phyloP scores from a whole-genome alignment of 2,329 filamentous ascomycete species.

The Lecanicillium sp. region DNA sequence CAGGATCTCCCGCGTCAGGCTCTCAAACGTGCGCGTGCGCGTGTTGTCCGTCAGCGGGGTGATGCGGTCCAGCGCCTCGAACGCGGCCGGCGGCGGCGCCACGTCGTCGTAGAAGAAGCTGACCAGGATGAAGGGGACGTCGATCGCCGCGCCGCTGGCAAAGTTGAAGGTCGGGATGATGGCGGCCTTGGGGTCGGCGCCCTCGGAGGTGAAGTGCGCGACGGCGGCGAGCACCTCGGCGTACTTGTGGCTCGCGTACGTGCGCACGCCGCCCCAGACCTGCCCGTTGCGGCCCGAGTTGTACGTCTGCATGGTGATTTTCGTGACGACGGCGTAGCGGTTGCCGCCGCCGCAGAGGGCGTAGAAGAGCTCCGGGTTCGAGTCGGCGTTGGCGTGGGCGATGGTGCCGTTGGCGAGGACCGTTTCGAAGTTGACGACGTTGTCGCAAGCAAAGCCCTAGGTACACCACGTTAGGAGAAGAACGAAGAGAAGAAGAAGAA shows the following conservation, averaged over 20 bases:
- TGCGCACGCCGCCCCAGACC: slow-evolving; percentile 16
- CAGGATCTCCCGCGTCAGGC: slow-evolving; percentile 24
- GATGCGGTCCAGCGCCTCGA: slow-evolving; percentile 49
- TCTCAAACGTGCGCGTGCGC: slow-evolving; percentile 41
- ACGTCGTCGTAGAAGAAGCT: slow-evolving; percentile 52
- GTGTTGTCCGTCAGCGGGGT: slow-evolving; percentile 36
- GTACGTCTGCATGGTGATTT: slow-evolving; percentile 8
- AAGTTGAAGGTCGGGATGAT: slow-evolving; percentile 16
- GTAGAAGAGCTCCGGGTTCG: slow-evolving; percentile 36
- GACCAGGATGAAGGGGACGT: slow-evolving; percentile 13
- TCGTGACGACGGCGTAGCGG: slow-evolving; percentile 39
- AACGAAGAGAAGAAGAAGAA: not conserved
- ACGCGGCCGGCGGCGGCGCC: slow-evolving; percentile 44
- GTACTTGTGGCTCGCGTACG: slow-evolving; percentile 11
- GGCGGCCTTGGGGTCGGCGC: slow-evolving; percentile 14
- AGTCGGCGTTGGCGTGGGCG: slow-evolving; percentile 29
- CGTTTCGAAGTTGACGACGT: slow-evolving; percentile 34
- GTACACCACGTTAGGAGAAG: not conserved
- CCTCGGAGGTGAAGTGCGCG: slow-evolving; percentile 13
- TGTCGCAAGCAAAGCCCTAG: slow-evolving; percentile 35
- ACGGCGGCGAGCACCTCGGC: slow-evolving; percentile 11
- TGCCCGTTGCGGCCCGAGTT: slow-evolving; percentile 8
- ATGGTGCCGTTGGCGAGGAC: slow-evolving; percentile 37
- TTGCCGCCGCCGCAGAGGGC: slow-evolving; percentile 41
- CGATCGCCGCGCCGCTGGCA: slow-evolving; percentile 3